Evolutionary conservation across 768 basidiomycete genomes (phyloP), one percentile per base, ranked within the genome.

Genomic region (Serendipita indica): DNA sequence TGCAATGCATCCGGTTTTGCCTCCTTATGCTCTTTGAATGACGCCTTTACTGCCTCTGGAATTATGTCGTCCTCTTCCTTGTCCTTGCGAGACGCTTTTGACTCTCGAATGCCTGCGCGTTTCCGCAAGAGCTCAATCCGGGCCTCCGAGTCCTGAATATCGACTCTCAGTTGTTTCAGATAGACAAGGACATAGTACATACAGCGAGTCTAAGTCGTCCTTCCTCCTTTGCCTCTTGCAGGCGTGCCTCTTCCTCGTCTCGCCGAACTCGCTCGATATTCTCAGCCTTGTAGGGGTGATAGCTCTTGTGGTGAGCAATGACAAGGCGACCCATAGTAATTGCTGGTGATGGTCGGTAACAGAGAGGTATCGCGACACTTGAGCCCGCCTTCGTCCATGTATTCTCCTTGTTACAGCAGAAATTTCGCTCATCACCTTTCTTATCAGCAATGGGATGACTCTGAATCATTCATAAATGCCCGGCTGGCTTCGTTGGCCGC

Each of bases 201-300:
- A 85, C 83, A 7, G 87, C 87, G 41, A 89, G 72, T 69, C 81
- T 72, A 70, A 87, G 79, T 41, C 80, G 71, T 2, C 80, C 87
- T 60, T 88, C 85, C 66, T 85, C 80, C 61, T 79, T 76, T 16
- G 77, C 79, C 63, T 86, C 83, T 62, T 84, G 76, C 35, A 69
- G 70, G 1, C 75, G 72, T 13, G 86, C 89, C 67, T 83, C 85
- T 65, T 86, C 89, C 71, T 91, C 88, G 76, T 91, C 88, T 60
- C 67, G 71, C n/a, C 81, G 73, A 1, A 91, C 86, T 18, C 78
- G 78, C 60, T 88, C 86, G 60, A 90, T 86, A 65, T 91, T 91
- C 67, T 91, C 89, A 39, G 82, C 70, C 35, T 88, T 72, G 66
- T 90, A 90, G 0, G 88, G 88, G 63, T 91, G 88, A 68, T 90